These are phyloP conservation scores for Botryotinia globosa DNA, from an alignment of 2,329 filamentous ascomycete species.

Conservation along the genomic window DNA sequence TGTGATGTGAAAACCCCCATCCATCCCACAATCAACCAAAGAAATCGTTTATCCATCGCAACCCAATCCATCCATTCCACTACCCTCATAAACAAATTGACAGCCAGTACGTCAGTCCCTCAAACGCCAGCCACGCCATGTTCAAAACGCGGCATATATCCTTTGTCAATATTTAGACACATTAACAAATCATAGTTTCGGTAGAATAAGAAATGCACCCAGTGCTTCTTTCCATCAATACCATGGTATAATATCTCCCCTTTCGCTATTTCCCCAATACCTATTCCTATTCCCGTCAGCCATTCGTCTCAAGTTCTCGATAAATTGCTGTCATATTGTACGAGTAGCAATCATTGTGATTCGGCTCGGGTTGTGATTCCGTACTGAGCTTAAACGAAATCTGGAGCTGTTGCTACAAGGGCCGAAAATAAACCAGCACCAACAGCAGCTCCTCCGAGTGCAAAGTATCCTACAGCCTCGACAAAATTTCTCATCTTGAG, in stretches of 20 bases:
- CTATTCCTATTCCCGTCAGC: neutral
- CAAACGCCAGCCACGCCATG: neutral
- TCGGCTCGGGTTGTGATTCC: no score
- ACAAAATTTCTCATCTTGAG: conserved; percentile 31
- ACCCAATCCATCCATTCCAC: neutral
- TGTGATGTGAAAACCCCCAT: neutral
- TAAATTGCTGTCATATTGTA: neutral
- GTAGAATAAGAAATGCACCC: neutral
- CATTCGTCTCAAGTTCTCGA: neutral
- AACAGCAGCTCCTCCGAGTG: conserved; percentile 40
- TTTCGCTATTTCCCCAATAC: neutral
- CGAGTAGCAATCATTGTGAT: neutral
- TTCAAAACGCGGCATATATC: neutral
- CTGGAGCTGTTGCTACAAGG: conserved; percentile 41
- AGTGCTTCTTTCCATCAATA: neutral
- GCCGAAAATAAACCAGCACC: conserved; percentile 40
- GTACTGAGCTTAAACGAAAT: conserved; percentile 31
- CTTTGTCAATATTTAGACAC: neutral
- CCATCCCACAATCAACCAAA: neutral
- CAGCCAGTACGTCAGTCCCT: neutral
- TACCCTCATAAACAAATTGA: neutral
- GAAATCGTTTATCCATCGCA: neutral
- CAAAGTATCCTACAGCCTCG: conserved; percentile 36
- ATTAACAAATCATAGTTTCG: neutral
- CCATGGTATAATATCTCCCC: neutral